phyloP scores from a whole-genome alignment of 2,329 filamentous ascomycete species.

The Aureobasidium sp. region DNA sequence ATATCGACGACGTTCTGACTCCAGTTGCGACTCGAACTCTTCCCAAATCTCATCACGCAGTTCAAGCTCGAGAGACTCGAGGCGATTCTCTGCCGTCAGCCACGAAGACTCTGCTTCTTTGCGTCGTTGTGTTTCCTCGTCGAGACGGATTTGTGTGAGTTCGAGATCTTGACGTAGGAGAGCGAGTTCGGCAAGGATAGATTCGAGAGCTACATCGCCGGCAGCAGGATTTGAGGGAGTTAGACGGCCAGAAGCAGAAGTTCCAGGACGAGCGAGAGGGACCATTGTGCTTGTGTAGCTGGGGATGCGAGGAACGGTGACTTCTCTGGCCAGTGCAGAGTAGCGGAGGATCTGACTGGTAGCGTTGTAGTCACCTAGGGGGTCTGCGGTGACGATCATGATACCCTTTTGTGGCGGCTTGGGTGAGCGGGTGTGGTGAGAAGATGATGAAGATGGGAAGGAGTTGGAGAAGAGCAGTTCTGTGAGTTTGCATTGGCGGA shows the following conservation, averaged over 20 bases:
- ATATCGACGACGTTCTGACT: constrained; percentile 72
- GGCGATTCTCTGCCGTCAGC: constrained; percentile 52
- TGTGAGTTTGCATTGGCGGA: constrained; percentile 51
- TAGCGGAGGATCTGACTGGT: constrained; percentile 95
- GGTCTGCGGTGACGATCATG: constrained; percentile 95
- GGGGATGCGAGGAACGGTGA: constrained; percentile 82
- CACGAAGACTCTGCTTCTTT: constrained; percentile 66
- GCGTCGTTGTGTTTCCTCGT: constrained; percentile 62
- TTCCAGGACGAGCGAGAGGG: constrained; percentile 27
- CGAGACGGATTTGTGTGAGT: constrained; percentile 59
- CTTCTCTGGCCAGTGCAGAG: constrained; percentile 82
- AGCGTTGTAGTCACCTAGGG: constrained; percentile 88
- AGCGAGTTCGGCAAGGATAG: constrained; percentile 71
- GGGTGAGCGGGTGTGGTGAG: constrained; percentile 36
- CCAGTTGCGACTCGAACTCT: constrained; percentile 75
- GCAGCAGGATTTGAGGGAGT: constrained; percentile 38
- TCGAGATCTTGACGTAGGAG: constrained; percentile 73
- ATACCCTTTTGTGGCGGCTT: constrained; percentile 76
- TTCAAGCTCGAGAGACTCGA: constrained; percentile 72
- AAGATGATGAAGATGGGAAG: constrained; percentile 37
- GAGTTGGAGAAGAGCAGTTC: constrained; percentile 46
- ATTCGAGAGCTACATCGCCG: constrained; percentile 59
- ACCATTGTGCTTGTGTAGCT: constrained; percentile 67
- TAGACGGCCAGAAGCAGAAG: constrained; percentile 29
- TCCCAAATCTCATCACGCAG: constrained; percentile 81